Base-by-base conservation (phyloP, 202 grass and related monocot genomes). In the Panicum virgatum region DNA sequence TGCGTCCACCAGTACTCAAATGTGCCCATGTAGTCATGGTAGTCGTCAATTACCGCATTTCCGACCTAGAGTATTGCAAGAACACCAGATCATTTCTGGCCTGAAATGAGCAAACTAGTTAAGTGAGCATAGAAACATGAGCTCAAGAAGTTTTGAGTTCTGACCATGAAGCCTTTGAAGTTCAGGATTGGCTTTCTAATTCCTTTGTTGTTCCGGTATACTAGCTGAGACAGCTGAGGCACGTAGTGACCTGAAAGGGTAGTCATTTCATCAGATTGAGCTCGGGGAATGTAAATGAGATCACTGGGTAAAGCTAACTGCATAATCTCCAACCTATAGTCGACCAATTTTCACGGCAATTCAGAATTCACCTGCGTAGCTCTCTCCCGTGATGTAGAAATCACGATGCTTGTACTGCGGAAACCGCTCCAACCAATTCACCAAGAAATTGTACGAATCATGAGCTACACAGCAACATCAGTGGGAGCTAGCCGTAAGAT, bases 1-100 rank as follows among this genome's bases (percentile, higher is more conserved):
- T 96, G 93, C 15, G 81, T 92, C 93, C 93, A 96, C 90, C 90
- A 96, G 44, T 90, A 90, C 82, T 96, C 93, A 34, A 96, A 96
- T 2, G 93, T 92, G 27, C 93, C 93, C 37, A 89, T 32, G 26
- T 76, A 96, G 45, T 96, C 93, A 76, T 96, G 76, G 62, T 92
- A 92, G 82, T 92, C 93, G 0, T 92, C 90, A 6, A 52, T 90
- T 15, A 96, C 93, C 0, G 77, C 93, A 58, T 96, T 96, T 23
- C 88, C 93, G 2, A 96, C 93, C 93, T 96, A 77, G 5, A 84
- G 29, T 0, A 51, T 40, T 20, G 25, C 25, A 15, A 15, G 11
- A 53, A 45, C 32, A 65, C n/a, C 14, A 20, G 5, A 75, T 15
- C 64, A 77, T 72, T 40, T 70, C n/a, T 76, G 26, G 32, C 1